Conservation (phyloP, 805 yeast genomes). For the Candida glaebosa region DNA sequence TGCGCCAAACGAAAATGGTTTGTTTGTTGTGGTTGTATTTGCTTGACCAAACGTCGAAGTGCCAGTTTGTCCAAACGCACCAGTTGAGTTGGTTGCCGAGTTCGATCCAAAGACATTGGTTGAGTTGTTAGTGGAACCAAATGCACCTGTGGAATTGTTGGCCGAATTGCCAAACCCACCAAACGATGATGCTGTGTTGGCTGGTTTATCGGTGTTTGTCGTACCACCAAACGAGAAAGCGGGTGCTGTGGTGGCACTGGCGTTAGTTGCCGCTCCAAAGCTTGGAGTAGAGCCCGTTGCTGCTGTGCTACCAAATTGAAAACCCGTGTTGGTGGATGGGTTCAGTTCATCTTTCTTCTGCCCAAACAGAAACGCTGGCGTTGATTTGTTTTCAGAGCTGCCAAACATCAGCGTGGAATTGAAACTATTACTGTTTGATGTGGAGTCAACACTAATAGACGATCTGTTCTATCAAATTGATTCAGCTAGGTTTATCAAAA, state of each 20-base stretch:
- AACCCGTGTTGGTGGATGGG: constrained; percentile 3
- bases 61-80: constrained; percentile 11
- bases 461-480: too few relatives aligned
- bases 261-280: constrained; percentile 13
- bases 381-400: neutral
- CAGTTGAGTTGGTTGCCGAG: neutral
- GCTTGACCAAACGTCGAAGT: neutral
- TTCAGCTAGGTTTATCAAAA: too few relatives aligned
- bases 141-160: neutral
- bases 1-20: constrained; percentile 12
- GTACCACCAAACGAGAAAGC: constrained; percentile 14
- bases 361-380: constrained; percentile 9
- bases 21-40: neutral
- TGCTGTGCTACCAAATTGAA: constrained; percentile 6
- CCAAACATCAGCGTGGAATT: neutral
- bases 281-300: neutral
- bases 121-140: neutral
- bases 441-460: neutral
- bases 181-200: neutral
- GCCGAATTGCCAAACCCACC: constrained; percentile 3
- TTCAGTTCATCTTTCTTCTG: constrained; percentile 2
- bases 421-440: neutral
- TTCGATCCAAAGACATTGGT: neutral
- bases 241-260: constrained; percentile 5
- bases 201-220: neutral